Conservation (phyloP, 2,329 filamentous ascomycete species). For the Cercospora berteroae region DNA sequence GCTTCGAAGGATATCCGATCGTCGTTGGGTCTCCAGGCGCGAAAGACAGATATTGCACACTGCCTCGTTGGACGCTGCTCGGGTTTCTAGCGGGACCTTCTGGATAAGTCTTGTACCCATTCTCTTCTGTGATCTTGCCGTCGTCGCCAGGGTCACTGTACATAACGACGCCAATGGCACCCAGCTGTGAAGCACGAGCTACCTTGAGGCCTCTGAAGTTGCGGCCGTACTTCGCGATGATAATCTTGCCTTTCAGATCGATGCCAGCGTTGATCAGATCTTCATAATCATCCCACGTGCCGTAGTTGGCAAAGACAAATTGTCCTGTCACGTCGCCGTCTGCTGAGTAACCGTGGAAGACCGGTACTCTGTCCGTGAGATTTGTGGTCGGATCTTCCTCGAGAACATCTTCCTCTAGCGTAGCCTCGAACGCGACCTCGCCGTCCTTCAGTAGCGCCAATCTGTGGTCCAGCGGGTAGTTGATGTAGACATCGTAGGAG, state of each 20-base stretch:
- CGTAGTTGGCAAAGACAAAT: conserved; percentile 89
- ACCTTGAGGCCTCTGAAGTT: conserved; percentile 90
- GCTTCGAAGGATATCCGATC: conserved; percentile 88
- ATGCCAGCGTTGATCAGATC: conserved; percentile 74
- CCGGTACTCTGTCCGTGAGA: conserved; percentile 71
- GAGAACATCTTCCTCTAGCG: conserved; percentile 78
- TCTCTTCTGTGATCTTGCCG: conserved; percentile 73
- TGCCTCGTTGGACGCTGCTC: conserved; percentile 86
- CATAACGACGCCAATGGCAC: conserved; percentile 80
- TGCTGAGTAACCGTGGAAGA: conserved; percentile 93
- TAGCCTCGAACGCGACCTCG: conserved; percentile 52
- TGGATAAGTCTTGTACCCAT: conserved; percentile 77
- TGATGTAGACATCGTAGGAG: conserved; percentile 53
- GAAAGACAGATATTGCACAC: conserved; percentile 62
- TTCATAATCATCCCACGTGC: conserved; percentile 80
- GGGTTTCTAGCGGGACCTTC: conserved; percentile 83
- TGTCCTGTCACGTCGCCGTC: conserved; percentile 85
- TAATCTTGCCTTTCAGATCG: conserved; percentile 78
- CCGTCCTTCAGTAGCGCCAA: conserved; percentile 45
- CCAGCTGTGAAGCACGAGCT: conserved; percentile 85
- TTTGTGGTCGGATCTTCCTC: conserved; percentile 78
- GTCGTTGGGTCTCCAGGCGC: conserved; percentile 78
- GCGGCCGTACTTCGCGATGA: conserved; percentile 77
- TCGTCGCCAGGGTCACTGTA: conserved; percentile 91
- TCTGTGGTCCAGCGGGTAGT: conserved; percentile 51